Evolutionary conservation across 345 rosid genomes (phyloP).

Genomic region (Eucalyptus cloeziana): DNA sequence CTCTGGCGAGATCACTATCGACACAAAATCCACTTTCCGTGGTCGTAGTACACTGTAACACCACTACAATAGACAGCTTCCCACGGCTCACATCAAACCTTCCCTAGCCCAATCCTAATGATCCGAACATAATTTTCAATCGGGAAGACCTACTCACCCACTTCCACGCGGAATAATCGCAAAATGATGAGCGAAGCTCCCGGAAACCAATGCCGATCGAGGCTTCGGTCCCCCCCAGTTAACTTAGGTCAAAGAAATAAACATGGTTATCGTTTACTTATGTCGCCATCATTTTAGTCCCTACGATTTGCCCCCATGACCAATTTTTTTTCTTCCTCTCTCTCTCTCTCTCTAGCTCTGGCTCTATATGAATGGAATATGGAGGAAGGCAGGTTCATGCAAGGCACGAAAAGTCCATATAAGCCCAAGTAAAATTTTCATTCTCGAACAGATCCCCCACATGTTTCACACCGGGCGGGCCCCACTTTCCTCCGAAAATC

Average conservation of each 20-base stretch:
- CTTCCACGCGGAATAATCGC: neutral
- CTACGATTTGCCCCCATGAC: neutral
- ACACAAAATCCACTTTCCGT: neutral
- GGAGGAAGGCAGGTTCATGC: neutral
- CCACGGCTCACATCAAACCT: neutral
- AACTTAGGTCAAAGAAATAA: neutral
- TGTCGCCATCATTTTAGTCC: neutral
- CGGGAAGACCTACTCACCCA: neutral
- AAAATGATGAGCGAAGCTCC: too few species aligned
- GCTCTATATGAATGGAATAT: neutral
- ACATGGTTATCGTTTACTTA: neutral
- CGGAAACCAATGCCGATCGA: too few species aligned
- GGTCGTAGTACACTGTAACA: neutral
- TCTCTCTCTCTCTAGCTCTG: too few species aligned
- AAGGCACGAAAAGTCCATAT: neutral
- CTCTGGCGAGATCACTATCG: neutral
- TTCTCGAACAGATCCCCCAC: neutral
- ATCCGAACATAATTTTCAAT: neutral
- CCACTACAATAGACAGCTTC: neutral
- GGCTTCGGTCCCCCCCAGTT: neutral
- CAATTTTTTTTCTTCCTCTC: neutral
- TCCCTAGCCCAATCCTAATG: neutral
- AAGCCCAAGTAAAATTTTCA: neutral
- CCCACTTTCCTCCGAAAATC: neutral
- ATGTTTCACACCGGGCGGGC: neutral